Conservation (phyloP, 2,329 filamentous ascomycete genomes). For the Cadophora sp. region DNA sequence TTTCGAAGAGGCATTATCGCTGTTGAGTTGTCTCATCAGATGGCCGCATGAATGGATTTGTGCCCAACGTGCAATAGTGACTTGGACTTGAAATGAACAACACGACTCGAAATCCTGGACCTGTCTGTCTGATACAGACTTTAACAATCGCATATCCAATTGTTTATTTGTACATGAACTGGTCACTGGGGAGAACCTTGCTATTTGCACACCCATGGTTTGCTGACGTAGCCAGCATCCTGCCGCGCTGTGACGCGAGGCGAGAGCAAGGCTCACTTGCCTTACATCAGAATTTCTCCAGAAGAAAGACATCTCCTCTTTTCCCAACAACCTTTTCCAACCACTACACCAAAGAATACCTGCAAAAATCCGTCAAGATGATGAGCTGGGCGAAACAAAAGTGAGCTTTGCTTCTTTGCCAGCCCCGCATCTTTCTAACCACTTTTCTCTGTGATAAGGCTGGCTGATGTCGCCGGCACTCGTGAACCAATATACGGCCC, state of each 20-base stretch:
- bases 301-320: neutral
- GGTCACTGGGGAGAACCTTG: conserved; percentile 16
- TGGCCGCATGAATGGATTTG: conserved; percentile 1
- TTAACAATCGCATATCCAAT: conserved; percentile 8
- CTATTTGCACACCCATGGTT: conserved; percentile 19
- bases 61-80: neutral
- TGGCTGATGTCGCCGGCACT: conserved; percentile 87
- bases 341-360: conserved; percentile 23
- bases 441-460: conserved; percentile 48
- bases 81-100: conserved; percentile 3
- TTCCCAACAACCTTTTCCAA: conserved; percentile 2
- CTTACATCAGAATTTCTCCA: conserved; percentile 12
- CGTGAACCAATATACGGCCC: conserved; percentile 96
- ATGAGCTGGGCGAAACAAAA: conserved; percentile 96
- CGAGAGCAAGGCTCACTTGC: conserved; percentile 15
- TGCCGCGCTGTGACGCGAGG: neutral
- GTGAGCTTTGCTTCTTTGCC: conserved; percentile 59
- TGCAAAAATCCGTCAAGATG: conserved; percentile 57
- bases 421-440: conserved; percentile 31
- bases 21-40: neutral
- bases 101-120: conserved; percentile 9
- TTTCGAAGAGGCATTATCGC: neutral
- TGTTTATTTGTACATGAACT: conserved; percentile 15
- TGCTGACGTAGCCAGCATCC: conserved; percentile 28
- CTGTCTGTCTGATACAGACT: conserved; percentile 4